Evolutionary conservation across 768 basidiomycete species (phyloP).

Genomic region (Kwoniella botswanensis): DNA sequence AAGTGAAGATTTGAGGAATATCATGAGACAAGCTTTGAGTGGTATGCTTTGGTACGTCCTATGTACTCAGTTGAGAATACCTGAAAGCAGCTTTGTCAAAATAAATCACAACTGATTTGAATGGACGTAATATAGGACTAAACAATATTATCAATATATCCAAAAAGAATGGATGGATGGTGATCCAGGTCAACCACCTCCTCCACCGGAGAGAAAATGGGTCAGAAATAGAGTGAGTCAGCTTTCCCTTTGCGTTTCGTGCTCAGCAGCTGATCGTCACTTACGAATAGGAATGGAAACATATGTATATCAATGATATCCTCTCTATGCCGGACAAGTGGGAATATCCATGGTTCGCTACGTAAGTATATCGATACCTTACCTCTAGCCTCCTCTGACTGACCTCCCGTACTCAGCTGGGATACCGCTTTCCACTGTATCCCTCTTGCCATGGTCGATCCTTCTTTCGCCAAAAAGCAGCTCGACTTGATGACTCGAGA

Average conservation of each 20-base stretch:
- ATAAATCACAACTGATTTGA: neutral
- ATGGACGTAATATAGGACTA: conserved; percentile 63
- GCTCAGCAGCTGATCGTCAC: neutral
- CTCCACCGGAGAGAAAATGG: conserved; percentile 83
- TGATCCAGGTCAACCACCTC: conserved; percentile 91
- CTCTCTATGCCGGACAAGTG: conserved; percentile 99
- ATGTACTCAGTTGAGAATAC: neutral
- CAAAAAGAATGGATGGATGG: conserved; percentile 97
- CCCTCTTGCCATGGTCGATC: conserved; percentile 93
- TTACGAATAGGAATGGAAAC: conserved; percentile 79
- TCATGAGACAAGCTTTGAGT: conserved; percentile 92
- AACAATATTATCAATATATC: conserved; percentile 95
- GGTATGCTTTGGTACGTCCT: conserved; percentile 85
- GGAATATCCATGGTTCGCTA: conserved; percentile 99
- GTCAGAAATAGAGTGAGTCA: conserved; percentile 76
- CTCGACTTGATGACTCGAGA: conserved; percentile 93
- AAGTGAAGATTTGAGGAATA: conserved; percentile 89
- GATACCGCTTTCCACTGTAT: conserved; percentile 99
- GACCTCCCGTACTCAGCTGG: conserved; percentile 61
- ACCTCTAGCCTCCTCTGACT: neutral
- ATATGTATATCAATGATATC: conserved; percentile 92
- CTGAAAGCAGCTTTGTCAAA: neutral
- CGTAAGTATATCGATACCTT: conserved; percentile 57
- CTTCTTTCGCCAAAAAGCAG: conserved; percentile 95
- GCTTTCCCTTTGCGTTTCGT: neutral